Percentiles rank a stretch among this genome's conserved stretches.
Evolutionary conservation across 495 filamentous ascomycete genomes (phyloP).

Genomic region (Terfezia boudieri): DNA sequence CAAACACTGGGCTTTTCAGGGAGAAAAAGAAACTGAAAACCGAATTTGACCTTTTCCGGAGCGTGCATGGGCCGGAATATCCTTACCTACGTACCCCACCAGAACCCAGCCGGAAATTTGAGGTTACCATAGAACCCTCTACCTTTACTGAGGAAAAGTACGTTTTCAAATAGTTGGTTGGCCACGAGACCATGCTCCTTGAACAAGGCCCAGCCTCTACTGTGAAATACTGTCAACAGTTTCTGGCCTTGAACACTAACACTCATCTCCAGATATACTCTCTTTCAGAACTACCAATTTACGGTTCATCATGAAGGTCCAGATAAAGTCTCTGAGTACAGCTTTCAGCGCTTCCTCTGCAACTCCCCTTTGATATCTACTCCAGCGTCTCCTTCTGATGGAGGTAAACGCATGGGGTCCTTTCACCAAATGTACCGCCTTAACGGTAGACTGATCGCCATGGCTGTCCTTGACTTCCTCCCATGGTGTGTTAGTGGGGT

Average conservation of each 20-base stretch:
- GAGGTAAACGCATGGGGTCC: constrained; percentile 48
- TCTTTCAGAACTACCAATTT: constrained; percentile 75
- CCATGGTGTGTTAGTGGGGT: constrained; percentile 78
- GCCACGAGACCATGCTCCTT: background rate
- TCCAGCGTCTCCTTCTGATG: constrained; percentile 23
- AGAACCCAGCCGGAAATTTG: constrained; percentile 56
- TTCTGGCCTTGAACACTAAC: background rate
- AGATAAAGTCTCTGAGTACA: constrained; percentile 37
- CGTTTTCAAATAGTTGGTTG: constrained; percentile 1
- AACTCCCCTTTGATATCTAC: constrained; percentile 43
- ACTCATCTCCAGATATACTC: constrained; percentile 24
- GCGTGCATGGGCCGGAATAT: constrained; percentile 52
- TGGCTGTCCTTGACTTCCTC: constrained; percentile 73
- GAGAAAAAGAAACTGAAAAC: constrained; percentile 51
- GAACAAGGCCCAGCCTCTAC: background rate
- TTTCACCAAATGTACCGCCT: constrained; percentile 90
- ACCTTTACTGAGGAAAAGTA: constrained; percentile 75
- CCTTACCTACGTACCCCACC: constrained; percentile 31
- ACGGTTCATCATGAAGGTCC: constrained; percentile 54
- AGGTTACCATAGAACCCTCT: constrained; percentile 59
- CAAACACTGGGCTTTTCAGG: constrained; percentile 20
- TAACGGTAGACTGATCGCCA: constrained; percentile 67
- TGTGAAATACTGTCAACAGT: background rate
- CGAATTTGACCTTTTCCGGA: constrained; percentile 47
- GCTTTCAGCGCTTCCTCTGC: constrained; percentile 75